Conservation (phyloP, 306 rosid genomes). For the Pterocarpus santalinus region DNA sequence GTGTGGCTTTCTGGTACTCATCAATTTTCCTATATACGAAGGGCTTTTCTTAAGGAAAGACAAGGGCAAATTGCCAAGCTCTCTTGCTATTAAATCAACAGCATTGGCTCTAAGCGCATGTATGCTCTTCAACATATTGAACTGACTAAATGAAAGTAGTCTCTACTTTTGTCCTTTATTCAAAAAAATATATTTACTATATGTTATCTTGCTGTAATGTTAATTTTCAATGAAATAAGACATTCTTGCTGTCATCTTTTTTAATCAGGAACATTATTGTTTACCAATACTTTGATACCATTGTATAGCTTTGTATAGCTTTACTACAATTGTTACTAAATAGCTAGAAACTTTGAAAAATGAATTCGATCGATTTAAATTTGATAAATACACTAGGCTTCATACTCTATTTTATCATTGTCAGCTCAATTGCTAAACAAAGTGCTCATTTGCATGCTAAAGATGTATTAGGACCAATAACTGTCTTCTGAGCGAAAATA, state of each 20-base stretch:
- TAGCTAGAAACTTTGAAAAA: no score
- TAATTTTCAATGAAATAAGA: neutral
- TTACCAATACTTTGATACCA: neutral
- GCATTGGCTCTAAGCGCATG: constrained; percentile 24
- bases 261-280: neutral
- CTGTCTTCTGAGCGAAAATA: neutral
- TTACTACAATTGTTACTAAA: no score
- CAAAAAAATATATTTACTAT: neutral
- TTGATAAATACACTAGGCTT: neutral
- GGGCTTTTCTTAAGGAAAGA: constrained; percentile 72
- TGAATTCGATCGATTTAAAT: no score
- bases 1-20: constrained; percentile 55
- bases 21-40: constrained; percentile 64
- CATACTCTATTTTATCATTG: neutral
- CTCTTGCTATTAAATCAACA: constrained; percentile 54
- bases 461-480: neutral
- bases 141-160: neutral
- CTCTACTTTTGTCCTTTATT: neutral
- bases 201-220: neutral
- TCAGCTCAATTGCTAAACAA: neutral
- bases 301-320: neutral
- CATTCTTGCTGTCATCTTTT: neutral
- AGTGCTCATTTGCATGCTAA: neutral
- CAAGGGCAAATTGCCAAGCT: constrained; percentile 62
- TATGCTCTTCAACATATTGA: neutral